phyloP scores from a whole-genome alignment of 2,329 filamentous ascomycete species.

The Fusarium sterilihyphosum region DNA sequence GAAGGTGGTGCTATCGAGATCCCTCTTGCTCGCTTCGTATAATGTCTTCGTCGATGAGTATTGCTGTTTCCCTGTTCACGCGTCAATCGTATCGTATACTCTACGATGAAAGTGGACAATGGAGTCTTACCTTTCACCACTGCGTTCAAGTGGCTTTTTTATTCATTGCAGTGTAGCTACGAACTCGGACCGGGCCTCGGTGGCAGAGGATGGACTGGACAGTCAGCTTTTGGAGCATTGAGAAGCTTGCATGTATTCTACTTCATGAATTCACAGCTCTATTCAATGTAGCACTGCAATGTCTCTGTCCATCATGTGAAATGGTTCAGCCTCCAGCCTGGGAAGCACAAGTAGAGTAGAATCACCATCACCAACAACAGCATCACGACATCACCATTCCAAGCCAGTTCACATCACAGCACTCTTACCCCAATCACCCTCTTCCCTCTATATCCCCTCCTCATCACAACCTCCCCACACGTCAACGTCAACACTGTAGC shows the following conservation, averaged over 20 bases:
- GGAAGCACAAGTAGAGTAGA: neutral
- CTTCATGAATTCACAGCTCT: neutral
- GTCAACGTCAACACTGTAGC: slow-evolving; percentile 1
- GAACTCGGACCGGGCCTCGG: rapidly evolving
- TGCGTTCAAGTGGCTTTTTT: neutral
- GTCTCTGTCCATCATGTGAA: neutral
- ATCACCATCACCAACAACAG: neutral
- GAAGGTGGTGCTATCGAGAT: neutral
- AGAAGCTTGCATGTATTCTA: too few relatives aligned
- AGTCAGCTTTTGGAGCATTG: neutral
- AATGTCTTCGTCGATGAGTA: neutral
- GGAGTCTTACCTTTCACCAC: too few relatives aligned
- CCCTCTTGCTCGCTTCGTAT: neutral
- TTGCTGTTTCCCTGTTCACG: neutral
- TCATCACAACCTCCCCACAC: neutral
- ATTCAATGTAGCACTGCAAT: neutral
- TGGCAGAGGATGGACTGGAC: neutral
- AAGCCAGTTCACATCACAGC: too few relatives aligned
- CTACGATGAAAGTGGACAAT: rapidly evolving
- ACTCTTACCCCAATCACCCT: neutral
- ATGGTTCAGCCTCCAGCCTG: neutral
- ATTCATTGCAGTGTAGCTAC: neutral
- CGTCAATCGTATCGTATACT: neutral
- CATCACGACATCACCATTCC: neutral
- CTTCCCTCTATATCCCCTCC: neutral